phyloP scores from a whole-genome alignment of 306 rosid genomes.

The Urtica urens region DNA sequence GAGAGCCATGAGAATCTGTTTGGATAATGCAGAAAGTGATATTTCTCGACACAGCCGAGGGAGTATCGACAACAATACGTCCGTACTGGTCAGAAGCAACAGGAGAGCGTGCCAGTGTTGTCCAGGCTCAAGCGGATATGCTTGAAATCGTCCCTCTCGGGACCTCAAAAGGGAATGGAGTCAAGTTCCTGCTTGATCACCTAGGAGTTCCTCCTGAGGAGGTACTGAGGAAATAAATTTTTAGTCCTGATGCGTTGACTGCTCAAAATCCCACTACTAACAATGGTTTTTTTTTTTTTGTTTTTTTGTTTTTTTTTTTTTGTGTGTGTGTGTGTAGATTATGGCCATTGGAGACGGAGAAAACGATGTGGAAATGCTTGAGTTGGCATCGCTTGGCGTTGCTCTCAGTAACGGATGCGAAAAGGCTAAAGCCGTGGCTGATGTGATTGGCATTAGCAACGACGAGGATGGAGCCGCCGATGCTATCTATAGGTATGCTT shows the following conservation, averaged over 20 bases:
- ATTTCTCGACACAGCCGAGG: constrained; percentile 55
- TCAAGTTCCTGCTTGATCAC: constrained; percentile 76
- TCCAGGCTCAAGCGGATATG: constrained; percentile 76
- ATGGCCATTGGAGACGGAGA: constrained; percentile 99
- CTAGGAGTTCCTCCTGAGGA: constrained; percentile 56
- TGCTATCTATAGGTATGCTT: constrained; percentile 78
- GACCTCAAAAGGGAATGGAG: constrained; percentile 81
- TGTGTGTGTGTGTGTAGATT: constrained; percentile 28
- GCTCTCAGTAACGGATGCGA: constrained; percentile 81
- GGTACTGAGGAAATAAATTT: constrained; percentile 30
- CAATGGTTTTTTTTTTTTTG: background rate
- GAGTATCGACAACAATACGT: constrained; percentile 48
- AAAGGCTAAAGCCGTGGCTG: constrained; percentile 76
- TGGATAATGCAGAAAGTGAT: constrained; percentile 57
- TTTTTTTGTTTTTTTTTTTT: background rate
- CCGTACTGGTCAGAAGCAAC: constrained; percentile 83
- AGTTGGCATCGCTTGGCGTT: constrained; percentile 75
- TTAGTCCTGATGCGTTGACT: background rate
- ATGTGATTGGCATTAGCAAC: constrained; percentile 66
- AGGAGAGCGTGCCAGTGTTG: constrained; percentile 49
- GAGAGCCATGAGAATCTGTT: constrained; percentile 3
- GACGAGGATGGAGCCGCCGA: constrained; percentile 93
- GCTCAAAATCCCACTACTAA: background rate
- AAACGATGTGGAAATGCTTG: constrained; percentile 86
- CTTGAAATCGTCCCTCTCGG: constrained; percentile 86